Evolutionary conservation across 1,139 yeast species (phyloP), one percentile per base, ranked within the genome.

Genomic region (Candida labiduridarum): DNA sequence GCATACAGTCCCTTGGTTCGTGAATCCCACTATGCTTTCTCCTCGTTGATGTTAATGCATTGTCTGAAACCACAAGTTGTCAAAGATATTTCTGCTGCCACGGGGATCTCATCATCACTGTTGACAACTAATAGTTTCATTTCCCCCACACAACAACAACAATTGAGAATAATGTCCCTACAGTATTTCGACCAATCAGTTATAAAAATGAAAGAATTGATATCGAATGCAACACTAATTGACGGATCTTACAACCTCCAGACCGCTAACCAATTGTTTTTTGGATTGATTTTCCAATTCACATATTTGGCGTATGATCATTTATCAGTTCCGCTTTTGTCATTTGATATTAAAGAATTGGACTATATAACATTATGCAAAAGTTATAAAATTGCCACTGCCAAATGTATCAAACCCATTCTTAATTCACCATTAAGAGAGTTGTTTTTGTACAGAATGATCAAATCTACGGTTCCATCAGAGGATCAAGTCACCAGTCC

Each of bases 41-140:
- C 41, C 4, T 38, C 41, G 4, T 38, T 38, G 15, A 38, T 38
- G 41, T 12, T 38, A 7, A 22, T 22, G 29, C 41, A 38, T 14
- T 38, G 41, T 22, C 41, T 38, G 41, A 38, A 38, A 12, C 41
- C 31, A 22, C 30, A 7, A 19, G 41, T 38, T 12, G 41, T 38
- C 22, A 22, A 38, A 25, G 41, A 38, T 22, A 38, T 38, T n/a
- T 14, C 41, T n/a, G 30, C 18, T 25, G 41, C 41, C 10, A 38
- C 41, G 11, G 41, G 41, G 5, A 38, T 38, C 12, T 38, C 41
- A 7, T 19, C 41, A 7, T 38, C 41, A 15, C 31, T 22, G 30
- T 38, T 38, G 41, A 31, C 41, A 12, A 38, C 41, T 15, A 38
- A 38, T 25, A 38, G 22, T 22, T 38, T 38, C 30, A 38, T 38